Base-by-base conservation (phyloP, 441 rosid species). In the Populus hybrid region DNA sequence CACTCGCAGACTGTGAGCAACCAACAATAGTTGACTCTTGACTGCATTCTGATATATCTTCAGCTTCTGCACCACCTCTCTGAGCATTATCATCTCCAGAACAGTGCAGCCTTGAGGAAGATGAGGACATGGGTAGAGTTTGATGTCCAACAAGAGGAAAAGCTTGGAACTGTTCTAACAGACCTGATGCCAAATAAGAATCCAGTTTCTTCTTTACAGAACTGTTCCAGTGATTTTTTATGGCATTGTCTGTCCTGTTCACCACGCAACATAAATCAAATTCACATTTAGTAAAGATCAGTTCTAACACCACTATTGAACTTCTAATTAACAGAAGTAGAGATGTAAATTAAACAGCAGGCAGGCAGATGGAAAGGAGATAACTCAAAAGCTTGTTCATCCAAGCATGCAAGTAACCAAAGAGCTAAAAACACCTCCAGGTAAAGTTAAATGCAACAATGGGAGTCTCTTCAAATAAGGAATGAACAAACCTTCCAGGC, bases 171-270 rank as follows among this genome's bases (percentile, higher is more conserved):
- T 93, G 95, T 76, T 91, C 95, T 78, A 96, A 84, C 79, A 91
- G 88, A 79, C 97, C 99, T 20, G 98, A 93, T 72, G 94, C 94
- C 80, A 92, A 79, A 83, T 94, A 96, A 54, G 98, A 91, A 78
- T 94, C 98, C 85, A 97, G 72, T 85, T 97, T 97, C 94, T 97
- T 97, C 86, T 92, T 97, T 80, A 97, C 96, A 69, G 98, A 94
- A 87, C 99, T 97, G 90, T 97, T 94, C 99, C 99, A 97, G 84
- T 94, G 99, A 84, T 97, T 97, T 87, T 97, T 97, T 78, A 97
- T 97, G 21, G 98, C 84, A 83, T 97, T 97, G 91, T 96, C 99
- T 77, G 99, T 91, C 96, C 99, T 96, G 95, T 86, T 76, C 82
- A 79, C 70, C 78, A 81, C 50, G 75, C 77, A 81, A 69, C 80